These are phyloP conservation scores for Malus fusca DNA, from an alignment of 306 rosid genomes.

Conservation along the genomic window DNA sequence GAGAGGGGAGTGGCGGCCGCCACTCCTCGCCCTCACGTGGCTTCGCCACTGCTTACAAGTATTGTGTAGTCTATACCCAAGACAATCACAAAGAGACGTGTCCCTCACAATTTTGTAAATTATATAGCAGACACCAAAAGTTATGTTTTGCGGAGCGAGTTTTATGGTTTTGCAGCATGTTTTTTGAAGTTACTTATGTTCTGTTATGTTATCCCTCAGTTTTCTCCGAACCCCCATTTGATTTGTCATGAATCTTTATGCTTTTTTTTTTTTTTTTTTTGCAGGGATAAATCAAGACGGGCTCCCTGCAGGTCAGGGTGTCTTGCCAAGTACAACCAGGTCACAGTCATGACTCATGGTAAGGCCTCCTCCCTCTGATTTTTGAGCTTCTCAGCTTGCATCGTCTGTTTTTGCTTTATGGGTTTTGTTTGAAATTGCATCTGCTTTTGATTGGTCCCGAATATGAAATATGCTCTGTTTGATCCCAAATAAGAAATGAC, in stretches of 20 bases:
- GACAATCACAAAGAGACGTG: slow-evolving; percentile 20
- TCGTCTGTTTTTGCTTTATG: slow-evolving; percentile 6
- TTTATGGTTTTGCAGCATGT: neutral
- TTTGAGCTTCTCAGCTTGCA: neutral
- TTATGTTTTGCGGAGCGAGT: neutral
- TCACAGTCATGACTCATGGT: neutral
- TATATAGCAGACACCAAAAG: slow-evolving; percentile 5
- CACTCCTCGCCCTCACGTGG: no score
- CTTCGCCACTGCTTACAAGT: neutral
- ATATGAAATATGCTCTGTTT: no score
- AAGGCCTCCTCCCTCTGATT: slow-evolving; percentile 3
- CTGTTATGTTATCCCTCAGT: no score
- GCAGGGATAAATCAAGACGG: no score
- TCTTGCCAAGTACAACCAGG: no score
- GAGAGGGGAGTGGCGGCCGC: no score
- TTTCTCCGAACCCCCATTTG: no score
- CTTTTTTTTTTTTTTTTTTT: no score
- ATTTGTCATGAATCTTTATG: no score
- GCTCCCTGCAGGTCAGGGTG: no score
- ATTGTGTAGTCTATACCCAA: neutral
- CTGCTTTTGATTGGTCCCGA: neutral
- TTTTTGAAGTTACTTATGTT: neutral
- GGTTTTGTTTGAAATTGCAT: slow-evolving; percentile 2
- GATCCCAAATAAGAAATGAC: no score
- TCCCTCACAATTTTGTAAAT: slow-evolving; percentile 3